These are phyloP conservation scores for Penicillium capsulatum DNA, from an alignment of 2,329 filamentous ascomycete genomes.

Conservation along the genomic window DNA sequence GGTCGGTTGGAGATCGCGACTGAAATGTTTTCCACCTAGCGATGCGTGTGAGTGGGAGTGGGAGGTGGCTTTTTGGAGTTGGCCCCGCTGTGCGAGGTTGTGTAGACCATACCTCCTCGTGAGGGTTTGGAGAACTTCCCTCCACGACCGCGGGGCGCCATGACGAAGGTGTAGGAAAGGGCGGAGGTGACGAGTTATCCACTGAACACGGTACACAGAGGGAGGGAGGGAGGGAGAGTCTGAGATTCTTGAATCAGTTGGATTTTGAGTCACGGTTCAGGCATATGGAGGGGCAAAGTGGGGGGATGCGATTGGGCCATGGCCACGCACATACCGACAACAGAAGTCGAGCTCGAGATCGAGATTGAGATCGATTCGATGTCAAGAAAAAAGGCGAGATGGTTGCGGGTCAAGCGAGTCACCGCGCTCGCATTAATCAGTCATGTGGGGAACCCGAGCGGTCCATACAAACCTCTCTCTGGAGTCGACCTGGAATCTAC, in stretches of 20 bases:
- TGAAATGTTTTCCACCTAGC: slow-evolving; percentile 93
- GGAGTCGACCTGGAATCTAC: too few species aligned
- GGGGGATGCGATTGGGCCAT: slow-evolving; percentile 4
- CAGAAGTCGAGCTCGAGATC: too few species aligned
- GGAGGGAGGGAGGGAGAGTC: neutral
- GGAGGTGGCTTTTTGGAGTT: neutral
- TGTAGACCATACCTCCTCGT: slow-evolving; percentile 65
- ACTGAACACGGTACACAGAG: neutral
- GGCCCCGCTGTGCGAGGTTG: neutral
- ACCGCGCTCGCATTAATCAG: slow-evolving; percentile 20
- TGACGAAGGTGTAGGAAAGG: slow-evolving; percentile 18
- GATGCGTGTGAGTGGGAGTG: too few species aligned
- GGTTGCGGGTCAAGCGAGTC: too few species aligned
- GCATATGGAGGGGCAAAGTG: slow-evolving; percentile 17
- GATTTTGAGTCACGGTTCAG: slow-evolving; percentile 1
- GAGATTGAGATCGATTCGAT: too few species aligned
- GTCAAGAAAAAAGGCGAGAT: too few species aligned
- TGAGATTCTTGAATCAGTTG: too few species aligned
- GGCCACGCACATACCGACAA: neutral
- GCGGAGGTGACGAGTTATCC: neutral
- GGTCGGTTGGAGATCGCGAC: slow-evolving; percentile 79
- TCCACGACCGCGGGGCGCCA: slow-evolving; percentile 65
- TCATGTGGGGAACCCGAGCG: slow-evolving; percentile 11
- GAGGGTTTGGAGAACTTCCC: slow-evolving; percentile 94
- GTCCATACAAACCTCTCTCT: too few species aligned